Evolutionary conservation across 371 early-diverging fungal species (phyloP).

Genomic region (Syncephalastrum monosporum): DNA sequence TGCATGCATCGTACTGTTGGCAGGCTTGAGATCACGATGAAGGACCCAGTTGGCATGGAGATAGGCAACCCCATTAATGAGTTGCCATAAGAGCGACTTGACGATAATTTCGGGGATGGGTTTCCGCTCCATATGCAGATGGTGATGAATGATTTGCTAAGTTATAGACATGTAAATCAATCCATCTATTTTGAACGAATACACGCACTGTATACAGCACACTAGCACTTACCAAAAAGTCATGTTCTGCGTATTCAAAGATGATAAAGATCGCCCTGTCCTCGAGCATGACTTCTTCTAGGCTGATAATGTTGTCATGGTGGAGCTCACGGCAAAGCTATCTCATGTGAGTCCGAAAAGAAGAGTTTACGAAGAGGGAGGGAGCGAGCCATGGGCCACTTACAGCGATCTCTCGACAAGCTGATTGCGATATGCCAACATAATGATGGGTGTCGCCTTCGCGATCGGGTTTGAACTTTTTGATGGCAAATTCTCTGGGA

Average conservation of each 20-base stretch:
- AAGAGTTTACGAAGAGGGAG: not conserved
- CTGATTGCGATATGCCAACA: constrained; percentile 92
- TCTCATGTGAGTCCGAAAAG: not conserved
- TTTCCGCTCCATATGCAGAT: constrained; percentile 70
- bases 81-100: constrained; percentile 90
- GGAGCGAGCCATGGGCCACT: constrained; percentile 1
- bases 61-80: constrained; percentile 89
- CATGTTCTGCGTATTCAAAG: constrained; percentile 94
- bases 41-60: constrained; percentile 92
- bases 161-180: not conserved
- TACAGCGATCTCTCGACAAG: constrained; percentile 90
- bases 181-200: not conserved
- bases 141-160: constrained; percentile 87
- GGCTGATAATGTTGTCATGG: constrained; percentile 82
- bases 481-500: constrained; percentile 77
- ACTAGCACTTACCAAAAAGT: constrained; percentile 68
- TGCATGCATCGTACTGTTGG: constrained; percentile 54
- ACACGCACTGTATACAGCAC: not conserved
- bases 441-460: constrained; percentile 81
- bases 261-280: constrained; percentile 94
- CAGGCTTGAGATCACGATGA: constrained; percentile 92
- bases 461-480: constrained; percentile 94
- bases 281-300: constrained; percentile 86
- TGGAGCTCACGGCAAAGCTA: constrained; percentile 85
- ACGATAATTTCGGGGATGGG: constrained; percentile 80